Evolutionary conservation across 345 rosid species (phyloP).

Genomic region (Kernera saxatilis): DNA sequence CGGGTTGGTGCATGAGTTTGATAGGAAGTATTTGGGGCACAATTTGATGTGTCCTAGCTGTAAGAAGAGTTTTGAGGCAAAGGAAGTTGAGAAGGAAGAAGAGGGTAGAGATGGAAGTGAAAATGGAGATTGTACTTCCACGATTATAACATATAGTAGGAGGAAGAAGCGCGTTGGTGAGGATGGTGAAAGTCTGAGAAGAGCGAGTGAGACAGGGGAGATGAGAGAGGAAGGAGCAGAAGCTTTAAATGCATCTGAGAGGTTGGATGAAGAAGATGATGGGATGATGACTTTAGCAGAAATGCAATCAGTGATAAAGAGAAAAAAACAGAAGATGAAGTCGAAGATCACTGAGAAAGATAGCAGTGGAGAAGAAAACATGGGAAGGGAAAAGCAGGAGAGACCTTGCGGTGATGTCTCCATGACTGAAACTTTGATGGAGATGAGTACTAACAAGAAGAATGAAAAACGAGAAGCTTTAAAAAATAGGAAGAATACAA

Average conservation of each 20-base stretch:
- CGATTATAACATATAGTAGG: constrained; percentile 25
- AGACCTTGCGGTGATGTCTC: neutral
- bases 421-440: constrained; percentile 26
- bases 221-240: constrained; percentile 36
- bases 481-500: constrained; percentile 6
- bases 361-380: constrained; percentile 6
- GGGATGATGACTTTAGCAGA: constrained; percentile 74
- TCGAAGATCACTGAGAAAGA: constrained; percentile 29
- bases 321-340: constrained; percentile 37
- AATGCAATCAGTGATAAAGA: constrained; percentile 51
- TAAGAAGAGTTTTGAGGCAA: constrained; percentile 62
- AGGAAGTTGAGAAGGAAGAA: constrained; percentile 44
- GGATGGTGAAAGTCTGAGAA: constrained; percentile 29
- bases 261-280: constrained; percentile 41
- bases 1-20: constrained; percentile 65
- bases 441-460: constrained; percentile 18
- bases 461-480: constrained; percentile 6
- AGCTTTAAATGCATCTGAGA: constrained; percentile 31
- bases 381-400: constrained; percentile 18
- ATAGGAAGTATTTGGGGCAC: constrained; percentile 63
- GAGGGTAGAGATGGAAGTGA: constrained; percentile 26
- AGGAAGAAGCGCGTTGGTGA: constrained; percentile 17
- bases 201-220: constrained; percentile 23
- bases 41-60: constrained; percentile 73
- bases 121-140: neutral